Percentiles rank a stretch among this genome's conserved stretches.
Conservation (phyloP, 2,329 filamentous ascomycete genomes). For the Botrytis tulipae region DNA sequence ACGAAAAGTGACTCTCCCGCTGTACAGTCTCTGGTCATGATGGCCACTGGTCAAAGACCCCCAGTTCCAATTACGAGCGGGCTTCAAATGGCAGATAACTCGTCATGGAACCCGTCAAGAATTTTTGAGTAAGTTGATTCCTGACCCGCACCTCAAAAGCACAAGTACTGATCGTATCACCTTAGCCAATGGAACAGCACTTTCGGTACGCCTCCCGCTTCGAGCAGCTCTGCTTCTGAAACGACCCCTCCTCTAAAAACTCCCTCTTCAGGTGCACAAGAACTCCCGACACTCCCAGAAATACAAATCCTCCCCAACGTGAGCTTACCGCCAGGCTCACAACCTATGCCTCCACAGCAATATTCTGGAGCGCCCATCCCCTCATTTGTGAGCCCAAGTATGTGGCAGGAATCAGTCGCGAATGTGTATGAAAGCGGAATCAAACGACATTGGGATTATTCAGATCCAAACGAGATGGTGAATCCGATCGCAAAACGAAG, state of each 20-base stretch:
- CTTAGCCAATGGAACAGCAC: slow-evolving; percentile 90
- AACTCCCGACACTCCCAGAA: slow-evolving; percentile 46
- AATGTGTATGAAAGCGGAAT: slow-evolving; percentile 65
- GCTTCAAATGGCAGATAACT: slow-evolving; percentile 54
- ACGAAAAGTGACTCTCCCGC: slow-evolving; percentile 74
- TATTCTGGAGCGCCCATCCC: slow-evolving; percentile 54
- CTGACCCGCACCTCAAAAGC: not conserved
- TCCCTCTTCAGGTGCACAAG: slow-evolving; percentile 42
- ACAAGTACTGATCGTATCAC: slow-evolving; percentile 33
- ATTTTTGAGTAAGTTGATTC: slow-evolving; percentile 77
- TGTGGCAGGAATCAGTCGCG: slow-evolving; percentile 72
- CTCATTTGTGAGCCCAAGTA: slow-evolving; percentile 65
- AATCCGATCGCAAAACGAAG: slow-evolving; percentile 20
- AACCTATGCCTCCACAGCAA: slow-evolving; percentile 50
- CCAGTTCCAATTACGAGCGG: slow-evolving; percentile 47
- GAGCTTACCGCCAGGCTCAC: slow-evolving; percentile 46
- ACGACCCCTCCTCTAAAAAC: slow-evolving; percentile 40
- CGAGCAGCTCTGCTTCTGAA: slow-evolving; percentile 39
- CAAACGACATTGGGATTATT: slow-evolving; percentile 58
- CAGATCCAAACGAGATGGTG: slow-evolving; percentile 30
- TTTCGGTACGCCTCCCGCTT: slow-evolving; percentile 62
- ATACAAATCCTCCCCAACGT: slow-evolving; percentile 52
- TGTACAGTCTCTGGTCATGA: slow-evolving; percentile 70
- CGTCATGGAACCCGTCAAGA: slow-evolving; percentile 78
- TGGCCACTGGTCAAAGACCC: slow-evolving; percentile 51